Evolutionary conservation across 768 basidiomycete genomes (phyloP), one percentile per base, ranked within the genome.

Genomic region (Amyloporia xantha): DNA sequence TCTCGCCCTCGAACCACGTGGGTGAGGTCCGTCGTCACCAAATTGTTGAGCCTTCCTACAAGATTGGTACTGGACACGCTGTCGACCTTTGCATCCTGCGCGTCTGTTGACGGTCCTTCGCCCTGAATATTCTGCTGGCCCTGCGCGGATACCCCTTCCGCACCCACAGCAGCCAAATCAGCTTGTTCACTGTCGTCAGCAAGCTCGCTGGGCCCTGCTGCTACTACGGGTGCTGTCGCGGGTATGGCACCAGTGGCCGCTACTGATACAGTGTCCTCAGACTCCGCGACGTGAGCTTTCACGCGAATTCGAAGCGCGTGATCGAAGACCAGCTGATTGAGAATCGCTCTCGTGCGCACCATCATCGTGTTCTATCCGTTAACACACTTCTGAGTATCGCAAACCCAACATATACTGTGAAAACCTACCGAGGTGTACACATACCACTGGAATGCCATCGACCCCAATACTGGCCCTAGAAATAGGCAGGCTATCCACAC

Each of bases 31-130:
- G 19, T 79, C 6, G 84, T 80, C 37, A 86, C 78, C 4, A 89
- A 65, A 48, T 86, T 89, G 61, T 84, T 89, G 61, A 90, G 82
- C 60, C 79, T 84, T 12, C 88, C 87, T 35, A 81, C 15, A 17
- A 88, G 65, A 57, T 84, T 83, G n/a, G n/a, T n/a, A n/a, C n/a
- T n/a, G n/a, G n/a, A n/a, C n/a, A n/a, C n/a, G 37, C 37, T 41
- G 38, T 38, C n/a, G 2, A 17, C 24, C 7, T 21, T 25, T 38
- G 11, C 17, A 35, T n/a, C 33, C 33, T 35, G 33, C n/a, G 9
- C n/a, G 33, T 10, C 33, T 10, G 9, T n/a, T 10, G 33, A 9
- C 9, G 33, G 33, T n/a, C 33, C 33, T 10, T 9, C 9, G 10
- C n/a, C n/a, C 33, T 35, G 33, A 9, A 35, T 10, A n/a, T 35